Evolutionary conservation across 2,329 filamentous ascomycete species (phyloP), one percentile per base, ranked within the genome.

Genomic region (Alternaria infectoria): DNA sequence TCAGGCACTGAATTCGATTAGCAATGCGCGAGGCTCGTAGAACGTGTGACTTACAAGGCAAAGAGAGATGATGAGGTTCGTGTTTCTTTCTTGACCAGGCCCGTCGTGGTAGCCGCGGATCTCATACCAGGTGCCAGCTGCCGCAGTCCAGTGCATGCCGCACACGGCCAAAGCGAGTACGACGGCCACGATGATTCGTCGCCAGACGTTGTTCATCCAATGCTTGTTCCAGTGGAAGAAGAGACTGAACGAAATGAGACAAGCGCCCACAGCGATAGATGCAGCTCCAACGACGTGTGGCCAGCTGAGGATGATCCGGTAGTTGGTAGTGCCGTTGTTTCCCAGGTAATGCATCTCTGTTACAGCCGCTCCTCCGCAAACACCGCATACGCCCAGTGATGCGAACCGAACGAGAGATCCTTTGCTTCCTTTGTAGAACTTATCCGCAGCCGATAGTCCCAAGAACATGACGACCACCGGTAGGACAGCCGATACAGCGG

Each of bases 271-370:
- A 5, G 93, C 91, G 66, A 96, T 93, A 49, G 90, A 76, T 19
- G 88, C 88, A 6, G 93, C 88, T 3, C 90, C 91, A 3, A 90
- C 81, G 15, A 96, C 86, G 73, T 89, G 88, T 21, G 80, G 81
- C 13, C 81, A 74, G 4, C 81, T 78, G 69, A 94, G 93, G 11
- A 83, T 80, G 70, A 91, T 90, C 5, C 76, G 80, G 74, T 96
- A 97, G 76, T 96, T 95, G 26, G 85, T 85, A 65, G 95, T 93
- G 32, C 92, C 93, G 30, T 91, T 87, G 75, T 96, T 93, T n/a
- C 92, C 92, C 17, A 95, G 83, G 73, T 96, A 96, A 77, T 96
- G 92, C 93, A 96, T 96, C 30, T 90, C 91, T 63, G 91, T 93
- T 54, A 96, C 90, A 21, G 92, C 90, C 6, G 89, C 83, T 13